Evolutionary conservation across 192 early-diverging fungal genomes (phyloP).

Genomic region (Linnemannia elongata): DNA sequence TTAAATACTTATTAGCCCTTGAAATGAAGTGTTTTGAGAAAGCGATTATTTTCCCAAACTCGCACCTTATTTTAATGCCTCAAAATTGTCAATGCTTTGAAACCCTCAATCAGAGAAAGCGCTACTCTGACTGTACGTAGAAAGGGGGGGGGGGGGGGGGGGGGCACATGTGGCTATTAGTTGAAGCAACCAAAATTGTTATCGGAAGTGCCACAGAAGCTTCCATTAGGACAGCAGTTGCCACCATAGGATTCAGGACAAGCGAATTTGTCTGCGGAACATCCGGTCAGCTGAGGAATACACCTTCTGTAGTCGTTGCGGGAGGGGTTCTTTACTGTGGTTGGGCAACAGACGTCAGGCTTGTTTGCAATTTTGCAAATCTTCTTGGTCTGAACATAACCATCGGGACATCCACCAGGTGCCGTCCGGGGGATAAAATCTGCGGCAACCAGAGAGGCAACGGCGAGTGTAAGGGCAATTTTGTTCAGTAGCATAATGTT

Average conservation of each 20-base stretch:
- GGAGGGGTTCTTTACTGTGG: not conserved
- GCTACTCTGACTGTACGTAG: too few relatives aligned
- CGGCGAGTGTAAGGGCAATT: slow-evolving; percentile 11
- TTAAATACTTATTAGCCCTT: too few relatives aligned
- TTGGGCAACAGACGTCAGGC: slow-evolving; percentile 12
- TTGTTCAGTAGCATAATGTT: not conserved
- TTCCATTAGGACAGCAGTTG: not conserved
- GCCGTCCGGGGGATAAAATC: not conserved
- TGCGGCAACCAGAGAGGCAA: slow-evolving; percentile 5
- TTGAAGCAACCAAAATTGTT: not conserved
- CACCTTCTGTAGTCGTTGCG: not conserved
- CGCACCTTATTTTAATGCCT: too few relatives aligned
- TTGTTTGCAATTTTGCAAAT: not conserved
- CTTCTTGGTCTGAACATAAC: slow-evolving; percentile 1
- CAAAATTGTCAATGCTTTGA: too few relatives aligned
- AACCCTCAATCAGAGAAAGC: too few relatives aligned
- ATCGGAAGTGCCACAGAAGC: not conserved
- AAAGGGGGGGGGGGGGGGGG: too few relatives aligned
- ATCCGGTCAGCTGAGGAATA: slow-evolving; percentile 10
- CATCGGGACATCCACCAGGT: not conserved
- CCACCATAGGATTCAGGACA: slow-evolving; percentile 2
- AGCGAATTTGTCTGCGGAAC: not conserved
- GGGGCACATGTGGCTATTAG: too few relatives aligned
- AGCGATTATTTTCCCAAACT: too few relatives aligned
- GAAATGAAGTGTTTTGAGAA: too few relatives aligned